phyloP scores from a whole-genome alignment of 1,284 basidiomycete species.

The Vanrija sp. region DNA sequence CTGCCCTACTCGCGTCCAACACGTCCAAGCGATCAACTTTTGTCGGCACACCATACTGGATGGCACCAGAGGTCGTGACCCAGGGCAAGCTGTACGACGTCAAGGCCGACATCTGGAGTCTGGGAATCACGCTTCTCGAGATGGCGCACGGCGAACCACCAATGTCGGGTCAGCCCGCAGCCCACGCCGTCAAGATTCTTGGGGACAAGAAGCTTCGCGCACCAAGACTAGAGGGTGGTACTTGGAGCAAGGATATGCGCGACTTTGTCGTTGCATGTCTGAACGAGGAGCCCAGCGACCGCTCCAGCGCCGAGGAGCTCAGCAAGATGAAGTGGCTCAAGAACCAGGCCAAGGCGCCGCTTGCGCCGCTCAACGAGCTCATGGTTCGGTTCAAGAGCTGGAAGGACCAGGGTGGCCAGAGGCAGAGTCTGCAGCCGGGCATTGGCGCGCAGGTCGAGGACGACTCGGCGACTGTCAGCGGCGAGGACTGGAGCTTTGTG shows the following conservation, averaged over 20 bases:
- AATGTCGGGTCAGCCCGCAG: constrained; percentile 74
- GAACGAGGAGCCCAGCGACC: constrained; percentile 74
- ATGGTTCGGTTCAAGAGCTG: constrained; percentile 69
- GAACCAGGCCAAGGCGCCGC: constrained; percentile 62
- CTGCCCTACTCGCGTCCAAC: constrained; percentile 79
- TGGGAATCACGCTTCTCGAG: constrained; percentile 91
- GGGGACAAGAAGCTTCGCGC: constrained; percentile 61
- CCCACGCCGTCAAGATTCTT: constrained; percentile 86
- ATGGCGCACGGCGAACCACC: constrained; percentile 64
- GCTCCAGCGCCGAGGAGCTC: constrained; percentile 84
- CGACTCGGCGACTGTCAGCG: constrained; percentile 30
- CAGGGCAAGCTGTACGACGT: constrained; percentile 84
- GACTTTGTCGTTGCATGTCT: constrained; percentile 86
- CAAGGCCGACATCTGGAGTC: constrained; percentile 94
- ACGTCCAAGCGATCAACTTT: constrained; percentile 90
- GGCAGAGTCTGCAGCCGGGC: constrained; percentile 65
- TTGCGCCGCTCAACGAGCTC: constrained; percentile 76
- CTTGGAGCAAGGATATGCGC: constrained; percentile 71
- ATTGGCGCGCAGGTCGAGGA: constrained; percentile 46
- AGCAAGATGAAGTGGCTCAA: constrained; percentile 92
- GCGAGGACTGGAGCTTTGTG: constrained; percentile 47
- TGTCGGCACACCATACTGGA: constrained; percentile 96
- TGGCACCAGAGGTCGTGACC: constrained; percentile 95
- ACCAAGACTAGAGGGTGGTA: constrained; percentile 75
- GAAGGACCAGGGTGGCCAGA: constrained; percentile 73